Conservation (phyloP, 2,329 filamentous ascomycete species). For the Sporothrix variecibatus region DNA sequence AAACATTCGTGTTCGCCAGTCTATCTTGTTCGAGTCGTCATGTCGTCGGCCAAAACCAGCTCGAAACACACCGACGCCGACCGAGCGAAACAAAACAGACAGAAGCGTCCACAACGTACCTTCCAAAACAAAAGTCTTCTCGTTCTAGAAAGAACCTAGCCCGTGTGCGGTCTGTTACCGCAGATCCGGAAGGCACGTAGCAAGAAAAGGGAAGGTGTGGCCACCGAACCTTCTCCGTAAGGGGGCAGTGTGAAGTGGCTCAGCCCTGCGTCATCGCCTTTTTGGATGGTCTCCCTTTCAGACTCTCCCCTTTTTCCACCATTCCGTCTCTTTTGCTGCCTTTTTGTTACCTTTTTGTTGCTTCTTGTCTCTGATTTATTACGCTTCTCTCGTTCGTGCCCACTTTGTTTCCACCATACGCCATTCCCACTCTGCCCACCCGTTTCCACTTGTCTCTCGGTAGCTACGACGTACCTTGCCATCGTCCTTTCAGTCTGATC, state of each 20-base stretch:
- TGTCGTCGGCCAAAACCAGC: neutral
- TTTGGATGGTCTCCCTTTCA: neutral
- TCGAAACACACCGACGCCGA: neutral
- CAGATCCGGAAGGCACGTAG: constrained; percentile 19
- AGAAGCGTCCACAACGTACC: neutral
- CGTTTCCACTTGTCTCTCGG: neutral
- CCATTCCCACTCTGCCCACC: neutral
- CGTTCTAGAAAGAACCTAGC: constrained; percentile 2
- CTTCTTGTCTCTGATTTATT: neutral
- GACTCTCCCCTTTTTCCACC: neutral
- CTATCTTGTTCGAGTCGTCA: neutral
- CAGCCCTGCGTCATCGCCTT: constrained; percentile 21
- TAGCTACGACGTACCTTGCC: neutral
- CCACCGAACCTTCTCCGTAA: constrained; percentile 8
- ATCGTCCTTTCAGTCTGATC: neutral
- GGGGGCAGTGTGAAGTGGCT: constrained; percentile 22
- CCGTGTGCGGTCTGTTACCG: neutral
- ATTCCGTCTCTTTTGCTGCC: neutral
- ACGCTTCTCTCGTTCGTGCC: neutral
- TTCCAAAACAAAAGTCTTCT: neutral
- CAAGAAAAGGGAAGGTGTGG: constrained; percentile 11
- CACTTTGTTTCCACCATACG: constrained; percentile 9
- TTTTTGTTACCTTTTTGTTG: neutral
- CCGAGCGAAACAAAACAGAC: neutral
- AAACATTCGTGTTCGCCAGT: neutral